Percentiles rank a stretch among this genome's conserved stretches.
Evolutionary conservation across 306 rosid species (phyloP).

Genomic region (Castanea crenata): DNA sequence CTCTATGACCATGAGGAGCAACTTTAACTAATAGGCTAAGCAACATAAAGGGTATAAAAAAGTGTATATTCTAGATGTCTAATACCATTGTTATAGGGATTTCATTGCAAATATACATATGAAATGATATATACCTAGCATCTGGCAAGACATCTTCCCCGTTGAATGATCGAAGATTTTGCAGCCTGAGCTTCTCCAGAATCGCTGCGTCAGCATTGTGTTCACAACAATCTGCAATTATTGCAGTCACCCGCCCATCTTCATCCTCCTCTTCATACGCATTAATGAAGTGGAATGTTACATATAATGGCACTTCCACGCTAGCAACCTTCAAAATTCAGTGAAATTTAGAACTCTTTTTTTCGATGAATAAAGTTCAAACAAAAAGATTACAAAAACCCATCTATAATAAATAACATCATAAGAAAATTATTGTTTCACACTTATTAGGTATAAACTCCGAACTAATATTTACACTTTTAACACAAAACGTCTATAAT

Average conservation of each 20-base stretch:
- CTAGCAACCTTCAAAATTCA: constrained; percentile 59
- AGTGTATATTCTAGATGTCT: not conserved
- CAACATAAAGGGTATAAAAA: not conserved
- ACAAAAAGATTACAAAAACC: not conserved
- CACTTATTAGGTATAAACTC: no score
- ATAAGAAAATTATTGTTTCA: no score
- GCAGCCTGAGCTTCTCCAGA: constrained; percentile 64
- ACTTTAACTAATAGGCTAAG: not conserved
- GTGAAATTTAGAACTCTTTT: no score
- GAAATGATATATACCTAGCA: constrained; percentile 51
- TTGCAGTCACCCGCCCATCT: constrained; percentile 70
- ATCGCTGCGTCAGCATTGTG: constrained; percentile 66
- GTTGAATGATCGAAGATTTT: constrained; percentile 53
- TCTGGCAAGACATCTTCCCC: constrained; percentile 78
- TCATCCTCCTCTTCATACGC: constrained; percentile 83
- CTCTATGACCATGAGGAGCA: not conserved
- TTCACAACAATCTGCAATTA: constrained; percentile 83
- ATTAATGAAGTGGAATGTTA: constrained; percentile 90
- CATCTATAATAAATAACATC: not conserved
- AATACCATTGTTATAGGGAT: not conserved
- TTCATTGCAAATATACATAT: not conserved
- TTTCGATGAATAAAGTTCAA: no score
- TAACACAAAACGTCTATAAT: no score
- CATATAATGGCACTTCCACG: constrained; percentile 79
- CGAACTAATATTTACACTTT: no score